A percentile compares a stretch with the other conserved stretches of the same genome.
phyloP scores from a whole-genome alignment of 768 basidiomycete genomes.

The Tephrocybe sp. region DNA sequence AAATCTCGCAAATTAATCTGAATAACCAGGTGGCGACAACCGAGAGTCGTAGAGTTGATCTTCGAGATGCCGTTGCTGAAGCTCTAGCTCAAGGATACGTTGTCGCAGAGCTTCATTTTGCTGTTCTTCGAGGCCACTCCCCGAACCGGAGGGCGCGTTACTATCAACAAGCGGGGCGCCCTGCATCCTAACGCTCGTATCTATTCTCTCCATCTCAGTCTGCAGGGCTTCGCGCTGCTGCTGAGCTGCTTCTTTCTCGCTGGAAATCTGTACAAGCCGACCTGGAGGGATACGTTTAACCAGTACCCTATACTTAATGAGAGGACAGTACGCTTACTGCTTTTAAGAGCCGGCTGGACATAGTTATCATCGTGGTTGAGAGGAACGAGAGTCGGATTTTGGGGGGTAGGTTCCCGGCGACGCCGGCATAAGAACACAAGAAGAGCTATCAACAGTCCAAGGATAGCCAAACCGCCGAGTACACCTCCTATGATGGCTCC shows the following conservation, averaged over 20 bases:
- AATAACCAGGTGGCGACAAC: neutral
- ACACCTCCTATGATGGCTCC: slow-evolving; percentile 1
- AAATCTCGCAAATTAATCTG: no score
- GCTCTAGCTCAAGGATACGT: slow-evolving; percentile 1
- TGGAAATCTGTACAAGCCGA: neutral
- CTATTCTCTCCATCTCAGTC: neutral
- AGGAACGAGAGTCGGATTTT: neutral
- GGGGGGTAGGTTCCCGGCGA: neutral
- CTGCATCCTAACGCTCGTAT: neutral
- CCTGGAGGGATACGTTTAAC: neutral
- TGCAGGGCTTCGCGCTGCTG: neutral
- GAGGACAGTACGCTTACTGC: neutral
- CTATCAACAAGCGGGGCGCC: neutral
- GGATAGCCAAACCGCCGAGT: neutral
- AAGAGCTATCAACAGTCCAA: neutral
- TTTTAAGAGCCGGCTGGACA: neutral
- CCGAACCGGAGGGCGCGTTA: no score
- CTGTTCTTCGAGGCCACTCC: no score
- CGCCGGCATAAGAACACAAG: neutral
- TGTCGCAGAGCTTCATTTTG: neutral
- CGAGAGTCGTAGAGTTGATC: neutral
- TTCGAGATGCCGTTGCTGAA: slow-evolving; percentile 3
- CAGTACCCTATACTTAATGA: neutral
- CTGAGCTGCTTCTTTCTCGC: neutral
- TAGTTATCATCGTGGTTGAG: neutral